These are phyloP conservation scores for Xylaria venustula DNA, from an alignment of 495 filamentous ascomycete genomes.

Conservation along the genomic window DNA sequence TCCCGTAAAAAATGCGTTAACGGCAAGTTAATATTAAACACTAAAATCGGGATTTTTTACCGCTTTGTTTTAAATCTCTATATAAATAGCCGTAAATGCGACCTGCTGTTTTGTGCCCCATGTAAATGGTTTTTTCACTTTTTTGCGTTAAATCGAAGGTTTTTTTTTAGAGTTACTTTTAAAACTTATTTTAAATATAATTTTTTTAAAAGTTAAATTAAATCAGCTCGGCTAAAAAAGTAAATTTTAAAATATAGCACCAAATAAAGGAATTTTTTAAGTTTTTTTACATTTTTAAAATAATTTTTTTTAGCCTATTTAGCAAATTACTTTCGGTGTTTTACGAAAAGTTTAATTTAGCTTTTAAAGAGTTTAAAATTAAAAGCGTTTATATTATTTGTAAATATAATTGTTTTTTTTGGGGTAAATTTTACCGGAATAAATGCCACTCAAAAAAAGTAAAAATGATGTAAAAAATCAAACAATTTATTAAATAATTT, in stretches of 20 bases:
- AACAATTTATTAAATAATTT: no score
- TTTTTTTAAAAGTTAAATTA: no score
- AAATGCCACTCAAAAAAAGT: neutral
- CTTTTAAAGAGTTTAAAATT: no score
- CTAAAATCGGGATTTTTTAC: no score
- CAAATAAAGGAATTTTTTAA: neutral
- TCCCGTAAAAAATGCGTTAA: no score
- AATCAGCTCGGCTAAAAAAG: no score
- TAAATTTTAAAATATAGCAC: neutral
- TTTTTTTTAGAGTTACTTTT: no score
- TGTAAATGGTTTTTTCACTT: neutral
- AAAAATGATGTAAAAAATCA: no score
- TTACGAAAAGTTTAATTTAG: neutral
- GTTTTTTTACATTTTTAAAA: neutral
- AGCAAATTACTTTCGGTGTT: neutral
- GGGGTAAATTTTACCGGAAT: neutral
- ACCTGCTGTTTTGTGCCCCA: neutral
- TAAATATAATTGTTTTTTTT: neutral
- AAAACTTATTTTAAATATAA: no score
- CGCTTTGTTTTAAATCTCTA: conserved; percentile 1
- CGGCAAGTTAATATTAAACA: no score
- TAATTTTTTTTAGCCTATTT: neutral
- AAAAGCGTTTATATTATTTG: no score
- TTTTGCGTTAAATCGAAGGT: no score
- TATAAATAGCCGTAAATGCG: neutral